Conservation (phyloP, 768 basidiomycete genomes). For the Panaeolus cyanescens region DNA sequence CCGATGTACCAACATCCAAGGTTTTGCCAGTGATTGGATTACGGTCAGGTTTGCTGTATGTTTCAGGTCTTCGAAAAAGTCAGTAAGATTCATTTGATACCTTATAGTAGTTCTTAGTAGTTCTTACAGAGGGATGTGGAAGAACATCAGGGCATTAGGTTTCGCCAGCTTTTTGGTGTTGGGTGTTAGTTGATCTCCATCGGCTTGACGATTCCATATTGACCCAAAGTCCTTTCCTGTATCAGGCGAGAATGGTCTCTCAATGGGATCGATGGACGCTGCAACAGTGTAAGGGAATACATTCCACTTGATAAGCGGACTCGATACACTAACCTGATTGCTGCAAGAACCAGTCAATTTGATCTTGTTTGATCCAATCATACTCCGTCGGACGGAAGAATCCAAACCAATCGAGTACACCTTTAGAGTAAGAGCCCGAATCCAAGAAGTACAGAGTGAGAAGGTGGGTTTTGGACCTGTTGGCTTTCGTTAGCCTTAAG, state of each 20-base stretch:
- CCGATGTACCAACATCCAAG: constrained; percentile 71
- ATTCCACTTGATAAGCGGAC: neutral
- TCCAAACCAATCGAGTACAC: constrained; percentile 61
- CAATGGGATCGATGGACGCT: constrained; percentile 69
- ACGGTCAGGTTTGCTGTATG: constrained; percentile 69
- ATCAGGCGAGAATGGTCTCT: constrained; percentile 85
- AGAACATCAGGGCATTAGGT: constrained; percentile 96
- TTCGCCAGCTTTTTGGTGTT: constrained; percentile 64
- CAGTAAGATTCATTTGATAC: neutral
- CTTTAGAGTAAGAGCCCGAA: constrained; percentile 75
- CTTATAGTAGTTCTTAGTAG: neutral
- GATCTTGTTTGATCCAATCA: constrained; percentile 81
- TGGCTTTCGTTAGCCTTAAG: neutral
- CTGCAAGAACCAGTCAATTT: constrained; percentile 91
- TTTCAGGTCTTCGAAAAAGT: constrained; percentile 57
- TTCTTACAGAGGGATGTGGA: constrained; percentile 88
- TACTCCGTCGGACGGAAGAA: constrained; percentile 73
- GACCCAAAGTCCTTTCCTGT: constrained; percentile 67
- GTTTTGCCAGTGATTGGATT: constrained; percentile 58
- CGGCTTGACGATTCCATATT: constrained; percentile 53
- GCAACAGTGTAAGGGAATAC: neutral
- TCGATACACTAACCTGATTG: constrained; percentile 55
- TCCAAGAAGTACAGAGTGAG: constrained; percentile 92
- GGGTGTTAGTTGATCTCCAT: constrained; percentile 62
- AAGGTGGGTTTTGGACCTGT: constrained; percentile 84